Conservation (phyloP, 2,329 filamentous ascomycete species). For the Diaporthe destruens region DNA sequence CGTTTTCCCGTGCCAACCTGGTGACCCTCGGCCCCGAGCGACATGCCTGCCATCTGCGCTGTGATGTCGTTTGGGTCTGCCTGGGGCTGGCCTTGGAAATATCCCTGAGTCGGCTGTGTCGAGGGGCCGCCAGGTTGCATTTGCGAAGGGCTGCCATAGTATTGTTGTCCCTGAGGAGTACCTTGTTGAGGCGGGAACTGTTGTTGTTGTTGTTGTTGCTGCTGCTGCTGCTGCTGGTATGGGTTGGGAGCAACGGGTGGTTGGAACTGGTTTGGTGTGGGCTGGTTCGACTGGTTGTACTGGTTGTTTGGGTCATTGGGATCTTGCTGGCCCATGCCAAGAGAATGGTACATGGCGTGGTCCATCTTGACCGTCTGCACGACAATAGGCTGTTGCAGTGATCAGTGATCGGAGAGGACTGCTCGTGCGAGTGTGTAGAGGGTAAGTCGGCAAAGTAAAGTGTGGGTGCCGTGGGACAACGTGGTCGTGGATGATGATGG, state of each 20-base stretch:
- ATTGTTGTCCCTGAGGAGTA: conserved; percentile 53
- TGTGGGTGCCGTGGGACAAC: background rate
- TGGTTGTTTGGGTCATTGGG: conserved; percentile 61
- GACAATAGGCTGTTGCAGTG: background rate
- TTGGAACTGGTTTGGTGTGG: conserved; percentile 59
- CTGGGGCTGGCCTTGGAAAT: conserved; percentile 51
- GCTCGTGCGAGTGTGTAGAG: background rate
- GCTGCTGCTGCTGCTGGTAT: conserved; percentile 60
- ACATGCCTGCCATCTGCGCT: conserved; percentile 84
- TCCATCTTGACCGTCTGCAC: conserved; percentile 48
- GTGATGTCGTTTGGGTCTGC: conserved; percentile 66
- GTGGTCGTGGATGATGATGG: conserved; percentile 6
- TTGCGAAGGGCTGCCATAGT: conserved; percentile 52
- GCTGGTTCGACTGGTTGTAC: conserved; percentile 54
- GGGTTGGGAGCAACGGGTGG: conserved; percentile 66
- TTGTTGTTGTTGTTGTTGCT: conserved; percentile 55
- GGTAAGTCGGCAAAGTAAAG: background rate
- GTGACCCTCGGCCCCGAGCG: conserved; percentile 68
- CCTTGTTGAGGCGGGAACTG: conserved; percentile 48
- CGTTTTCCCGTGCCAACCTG: conserved; percentile 66
- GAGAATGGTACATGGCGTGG: conserved; percentile 64
- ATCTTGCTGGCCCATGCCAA: conserved; percentile 64
- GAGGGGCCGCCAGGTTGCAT: conserved; percentile 50
- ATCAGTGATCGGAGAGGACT: background rate
- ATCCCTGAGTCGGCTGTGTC: conserved; percentile 47